These are phyloP conservation scores for Piper betle DNA, from an alignment of 164 flowering plant genomes.

Conservation along the genomic window DNA sequence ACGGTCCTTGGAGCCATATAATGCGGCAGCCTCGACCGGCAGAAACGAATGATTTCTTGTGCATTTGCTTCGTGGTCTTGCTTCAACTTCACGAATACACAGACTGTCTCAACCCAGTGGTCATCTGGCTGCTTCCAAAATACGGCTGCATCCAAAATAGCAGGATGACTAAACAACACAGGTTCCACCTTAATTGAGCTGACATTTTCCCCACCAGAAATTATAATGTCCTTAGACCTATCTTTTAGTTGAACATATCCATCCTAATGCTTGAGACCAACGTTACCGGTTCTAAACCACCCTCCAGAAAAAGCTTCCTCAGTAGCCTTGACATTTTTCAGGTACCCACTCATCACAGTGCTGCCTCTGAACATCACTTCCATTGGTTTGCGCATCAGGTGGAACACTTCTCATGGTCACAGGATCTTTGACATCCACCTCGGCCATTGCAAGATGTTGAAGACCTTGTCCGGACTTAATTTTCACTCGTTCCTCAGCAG, in stretches of 20 bases:
- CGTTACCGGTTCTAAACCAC: slow-evolving; percentile 53
- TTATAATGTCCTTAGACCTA: slow-evolving; percentile 35
- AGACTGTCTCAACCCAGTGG: slow-evolving; percentile 31
- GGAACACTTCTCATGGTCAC: slow-evolving; percentile 49
- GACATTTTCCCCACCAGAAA: slow-evolving; percentile 28
- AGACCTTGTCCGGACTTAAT: slow-evolving; percentile 23
- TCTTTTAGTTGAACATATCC: slow-evolving; percentile 52
- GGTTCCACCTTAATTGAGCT: slow-evolving; percentile 57
- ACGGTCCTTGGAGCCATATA: slow-evolving; percentile 46
- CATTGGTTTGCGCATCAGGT: slow-evolving; percentile 37
- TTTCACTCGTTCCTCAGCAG: slow-evolving; percentile 11
- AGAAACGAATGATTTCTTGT: slow-evolving; percentile 39
- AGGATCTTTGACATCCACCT: slow-evolving; percentile 53
- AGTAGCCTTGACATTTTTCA: slow-evolving; percentile 29
- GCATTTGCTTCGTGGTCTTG: slow-evolving; percentile 14
- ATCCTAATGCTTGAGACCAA: slow-evolving; percentile 34
- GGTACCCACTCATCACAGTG: slow-evolving; percentile 62
- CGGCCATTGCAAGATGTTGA: slow-evolving; percentile 27
- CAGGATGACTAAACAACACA: slow-evolving; percentile 39
- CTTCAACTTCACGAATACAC: slow-evolving; percentile 58
- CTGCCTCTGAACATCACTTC: slow-evolving; percentile 73
- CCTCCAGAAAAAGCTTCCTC: slow-evolving; percentile 43
- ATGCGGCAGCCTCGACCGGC: slow-evolving; percentile 28
- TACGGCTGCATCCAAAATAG: slow-evolving; percentile 50
- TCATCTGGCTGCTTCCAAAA: slow-evolving; percentile 38